Evolutionary conservation across 2,329 filamentous ascomycete genomes (phyloP).

Genomic region (Penicillium sp.): DNA sequence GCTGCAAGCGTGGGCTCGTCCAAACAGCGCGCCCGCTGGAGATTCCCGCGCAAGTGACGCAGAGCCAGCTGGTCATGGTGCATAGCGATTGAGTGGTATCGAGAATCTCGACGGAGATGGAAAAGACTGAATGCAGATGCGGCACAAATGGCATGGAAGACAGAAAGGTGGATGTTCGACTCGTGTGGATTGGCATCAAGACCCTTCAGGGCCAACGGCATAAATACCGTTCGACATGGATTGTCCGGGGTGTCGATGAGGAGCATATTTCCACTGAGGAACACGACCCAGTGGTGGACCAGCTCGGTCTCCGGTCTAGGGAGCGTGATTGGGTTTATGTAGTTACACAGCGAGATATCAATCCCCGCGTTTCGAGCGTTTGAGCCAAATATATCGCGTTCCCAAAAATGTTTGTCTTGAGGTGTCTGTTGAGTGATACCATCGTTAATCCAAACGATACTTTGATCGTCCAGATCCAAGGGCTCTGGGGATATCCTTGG

Average conservation of each 20-base stretch:
- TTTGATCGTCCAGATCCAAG: neutral
- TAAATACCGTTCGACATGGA: slow-evolving; percentile 30
- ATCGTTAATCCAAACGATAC: neutral
- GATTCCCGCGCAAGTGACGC: slow-evolving; percentile 28
- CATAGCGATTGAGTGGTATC: slow-evolving; percentile 29
- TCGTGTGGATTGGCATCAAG: slow-evolving; percentile 12
- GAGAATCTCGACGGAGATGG: slow-evolving; percentile 26
- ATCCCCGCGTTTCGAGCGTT: neutral
- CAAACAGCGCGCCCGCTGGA: slow-evolving; percentile 12
- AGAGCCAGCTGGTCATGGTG: slow-evolving; percentile 33
- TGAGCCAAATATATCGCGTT: neutral
- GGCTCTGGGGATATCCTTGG: neutral
- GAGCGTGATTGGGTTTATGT: slow-evolving; percentile 13
- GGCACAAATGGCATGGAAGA: slow-evolving; percentile 32
- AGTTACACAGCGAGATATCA: neutral
- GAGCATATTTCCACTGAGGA: slow-evolving; percentile 32
- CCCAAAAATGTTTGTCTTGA: neutral
- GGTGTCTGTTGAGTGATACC: neutral
- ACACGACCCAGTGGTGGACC: slow-evolving; percentile 33
- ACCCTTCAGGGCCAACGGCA: slow-evolving; percentile 24
- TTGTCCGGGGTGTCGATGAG: slow-evolving; percentile 32
- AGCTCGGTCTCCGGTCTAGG: slow-evolving; percentile 24
- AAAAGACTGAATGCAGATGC: slow-evolving; percentile 27
- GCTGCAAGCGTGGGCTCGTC: slow-evolving; percentile 23
- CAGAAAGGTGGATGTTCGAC: slow-evolving; percentile 29